These are phyloP conservation scores for Teratosphaeria viscida DNA, from an alignment of 2,329 filamentous ascomycete genomes.

Conservation along the genomic window DNA sequence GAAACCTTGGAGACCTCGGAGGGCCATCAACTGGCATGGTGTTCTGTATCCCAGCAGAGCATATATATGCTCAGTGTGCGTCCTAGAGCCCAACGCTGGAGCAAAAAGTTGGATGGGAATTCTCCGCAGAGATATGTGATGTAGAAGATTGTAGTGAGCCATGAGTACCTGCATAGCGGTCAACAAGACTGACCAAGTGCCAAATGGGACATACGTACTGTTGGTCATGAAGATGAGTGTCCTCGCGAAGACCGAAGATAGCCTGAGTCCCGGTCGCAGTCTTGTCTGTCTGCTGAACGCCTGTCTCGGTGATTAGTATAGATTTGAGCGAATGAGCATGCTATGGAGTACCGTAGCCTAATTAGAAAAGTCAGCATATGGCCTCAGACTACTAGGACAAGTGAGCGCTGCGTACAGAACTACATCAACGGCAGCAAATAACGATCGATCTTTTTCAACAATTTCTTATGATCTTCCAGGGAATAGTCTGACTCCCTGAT, in stretches of 20 bases:
- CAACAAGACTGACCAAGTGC: neutral
- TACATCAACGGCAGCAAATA: constrained; percentile 39
- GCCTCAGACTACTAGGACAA: neutral
- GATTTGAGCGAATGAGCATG: neutral
- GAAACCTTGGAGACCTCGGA: constrained; percentile 28
- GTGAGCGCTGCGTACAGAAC: constrained; percentile 21
- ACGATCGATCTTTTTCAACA: constrained; percentile 32
- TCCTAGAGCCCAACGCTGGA: constrained; percentile 27
- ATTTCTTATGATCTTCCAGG: constrained; percentile 17
- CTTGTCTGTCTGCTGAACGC: constrained; percentile 41
- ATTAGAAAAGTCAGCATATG: neutral
- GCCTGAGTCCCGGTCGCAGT: constrained; percentile 31
- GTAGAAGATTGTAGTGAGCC: constrained; percentile 31
- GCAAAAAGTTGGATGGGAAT: constrained; percentile 26
- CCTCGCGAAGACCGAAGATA: constrained; percentile 42
- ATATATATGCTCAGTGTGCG: constrained; percentile 28
- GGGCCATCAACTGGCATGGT: constrained; percentile 22
- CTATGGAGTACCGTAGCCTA: neutral
- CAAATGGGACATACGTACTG: constrained; percentile 31
- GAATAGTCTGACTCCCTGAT: constrained; percentile 18
- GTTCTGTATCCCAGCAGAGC: constrained; percentile 19
- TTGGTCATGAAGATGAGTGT: constrained; percentile 26
- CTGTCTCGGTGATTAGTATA: constrained; percentile 22
- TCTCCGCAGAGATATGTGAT: constrained; percentile 31
- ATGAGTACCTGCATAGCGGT: neutral